These are phyloP conservation scores for Rhodosporidiobolus odoratus DNA, from an alignment of 768 basidiomycete genomes.

Conservation along the genomic window DNA sequence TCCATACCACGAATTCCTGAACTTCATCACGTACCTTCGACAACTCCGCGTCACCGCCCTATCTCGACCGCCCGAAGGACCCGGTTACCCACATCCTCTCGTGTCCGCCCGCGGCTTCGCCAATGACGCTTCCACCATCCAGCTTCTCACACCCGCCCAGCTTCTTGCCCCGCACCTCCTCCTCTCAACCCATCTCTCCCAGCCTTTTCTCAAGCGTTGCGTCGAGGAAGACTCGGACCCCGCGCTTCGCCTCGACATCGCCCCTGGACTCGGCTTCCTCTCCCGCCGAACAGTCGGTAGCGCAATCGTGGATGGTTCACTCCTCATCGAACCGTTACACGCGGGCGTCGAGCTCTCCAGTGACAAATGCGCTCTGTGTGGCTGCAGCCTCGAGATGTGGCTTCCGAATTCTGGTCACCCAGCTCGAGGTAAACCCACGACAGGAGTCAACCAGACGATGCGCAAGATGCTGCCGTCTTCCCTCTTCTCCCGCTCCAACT, in stretches of 20 bases:
- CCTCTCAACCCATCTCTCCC: constrained; percentile 39
- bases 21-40: constrained; percentile 40
- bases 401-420: constrained; percentile 6
- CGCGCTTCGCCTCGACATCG: constrained; percentile 83
- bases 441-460: constrained; percentile 28
- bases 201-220: constrained; percentile 43
- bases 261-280: constrained; percentile 91
- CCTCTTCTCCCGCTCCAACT: constrained; percentile 18
- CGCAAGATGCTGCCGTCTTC: constrained; percentile 31
- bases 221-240: constrained; percentile 63
- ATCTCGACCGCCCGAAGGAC: constrained; percentile 17
- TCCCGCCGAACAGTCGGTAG: constrained; percentile 72
- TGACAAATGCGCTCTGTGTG: constrained; percentile 41
- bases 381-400: constrained; percentile 36
- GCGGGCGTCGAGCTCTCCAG: constrained; percentile 13
- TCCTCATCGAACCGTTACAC: constrained; percentile 69
- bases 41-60: constrained; percentile 34
- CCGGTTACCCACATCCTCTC: constrained; percentile 1
- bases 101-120: constrained; percentile 13
- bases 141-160: constrained; percentile 18
- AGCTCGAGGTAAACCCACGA: background rate
- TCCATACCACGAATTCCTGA: constrained; percentile 43
- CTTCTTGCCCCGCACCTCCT: constrained; percentile 39
- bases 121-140: background rate
- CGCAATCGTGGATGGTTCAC: constrained; percentile 80